A percentile compares a stretch with the other conserved stretches of the same genome.
phyloP scores from a whole-genome alignment of 257 asterid species.

The Solanum ahanhuiri region DNA sequence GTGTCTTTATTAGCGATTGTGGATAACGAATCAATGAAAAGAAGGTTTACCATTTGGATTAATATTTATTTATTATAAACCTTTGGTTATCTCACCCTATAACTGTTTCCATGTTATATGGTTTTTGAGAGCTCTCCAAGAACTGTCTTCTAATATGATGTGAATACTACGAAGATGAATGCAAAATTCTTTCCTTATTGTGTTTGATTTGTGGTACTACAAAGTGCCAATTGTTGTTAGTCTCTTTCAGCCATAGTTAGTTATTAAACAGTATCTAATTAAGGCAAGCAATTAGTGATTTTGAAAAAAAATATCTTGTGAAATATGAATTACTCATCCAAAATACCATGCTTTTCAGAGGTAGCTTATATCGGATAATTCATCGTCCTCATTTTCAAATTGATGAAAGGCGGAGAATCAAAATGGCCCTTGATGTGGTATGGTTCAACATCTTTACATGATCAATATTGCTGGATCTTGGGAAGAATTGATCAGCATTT shows the following conservation, averaged over 20 bases:
- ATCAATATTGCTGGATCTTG: background rate
- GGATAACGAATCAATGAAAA: background rate
- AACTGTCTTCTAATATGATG: background rate
- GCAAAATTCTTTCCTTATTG: background rate
- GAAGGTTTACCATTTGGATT: background rate
- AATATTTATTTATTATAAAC: background rate
- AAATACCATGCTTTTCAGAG: slow-evolving; percentile 42
- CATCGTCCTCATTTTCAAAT: slow-evolving; percentile 95
- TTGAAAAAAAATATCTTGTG: background rate
- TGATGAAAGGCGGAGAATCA: slow-evolving; percentile 88
- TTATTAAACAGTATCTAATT: background rate
- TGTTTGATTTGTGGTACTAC: background rate
- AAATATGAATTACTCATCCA: background rate
- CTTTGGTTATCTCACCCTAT: background rate
- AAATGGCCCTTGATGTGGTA: slow-evolving; percentile 99
- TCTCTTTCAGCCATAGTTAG: background rate
- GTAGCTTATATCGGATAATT: slow-evolving; percentile 92
- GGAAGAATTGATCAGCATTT: background rate
- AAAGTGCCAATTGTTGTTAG: background rate
- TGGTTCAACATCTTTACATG: background rate
- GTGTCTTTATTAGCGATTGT: background rate
- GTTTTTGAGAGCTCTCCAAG: background rate
- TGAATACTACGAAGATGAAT: background rate
- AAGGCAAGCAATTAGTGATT: background rate
- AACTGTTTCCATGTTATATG: background rate